Conservation (phyloP, 2,329 filamentous ascomycete genomes). For the Trichoderma cornu-damae region DNA sequence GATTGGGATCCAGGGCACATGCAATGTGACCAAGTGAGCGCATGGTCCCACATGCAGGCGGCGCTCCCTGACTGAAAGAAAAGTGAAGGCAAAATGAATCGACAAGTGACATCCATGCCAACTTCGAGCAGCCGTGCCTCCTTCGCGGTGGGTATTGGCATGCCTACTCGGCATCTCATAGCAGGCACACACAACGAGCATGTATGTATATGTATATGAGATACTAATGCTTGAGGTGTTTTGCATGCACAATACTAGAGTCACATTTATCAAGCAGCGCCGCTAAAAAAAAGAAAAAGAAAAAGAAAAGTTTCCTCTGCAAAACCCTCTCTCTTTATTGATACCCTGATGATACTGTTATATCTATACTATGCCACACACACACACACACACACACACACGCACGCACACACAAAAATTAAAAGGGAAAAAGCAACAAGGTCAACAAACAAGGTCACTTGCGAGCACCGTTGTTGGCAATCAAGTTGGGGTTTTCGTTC, state of each 20-base stretch:
- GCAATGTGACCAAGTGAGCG: neutral
- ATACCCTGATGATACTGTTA: neutral
- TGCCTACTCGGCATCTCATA: too few relatives aligned
- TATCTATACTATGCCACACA: neutral
- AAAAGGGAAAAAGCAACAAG: neutral
- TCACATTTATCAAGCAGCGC: neutral
- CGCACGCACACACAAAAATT: too few relatives aligned
- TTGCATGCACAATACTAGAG: neutral
- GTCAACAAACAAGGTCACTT: neutral
- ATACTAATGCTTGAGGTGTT: too few relatives aligned
- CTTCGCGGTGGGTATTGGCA: neutral
- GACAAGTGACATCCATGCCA: neutral
- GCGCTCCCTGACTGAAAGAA: neutral
- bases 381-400: too few relatives aligned
- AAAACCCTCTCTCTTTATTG: neutral
- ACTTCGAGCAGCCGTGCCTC: neutral
- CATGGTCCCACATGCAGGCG: neutral
- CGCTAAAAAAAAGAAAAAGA: too few relatives aligned
- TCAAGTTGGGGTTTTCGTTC: constrained; percentile 39
- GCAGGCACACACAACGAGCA: too few relatives aligned
- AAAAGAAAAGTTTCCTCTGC: neutral
- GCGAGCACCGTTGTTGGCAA: constrained; percentile 44
- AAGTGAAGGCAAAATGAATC: neutral
- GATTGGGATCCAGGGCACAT: neutral
- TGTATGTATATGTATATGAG: too few relatives aligned